Evolutionary conservation across 306 rosid species (phyloP).

Genomic region (Neltuma alba): DNA sequence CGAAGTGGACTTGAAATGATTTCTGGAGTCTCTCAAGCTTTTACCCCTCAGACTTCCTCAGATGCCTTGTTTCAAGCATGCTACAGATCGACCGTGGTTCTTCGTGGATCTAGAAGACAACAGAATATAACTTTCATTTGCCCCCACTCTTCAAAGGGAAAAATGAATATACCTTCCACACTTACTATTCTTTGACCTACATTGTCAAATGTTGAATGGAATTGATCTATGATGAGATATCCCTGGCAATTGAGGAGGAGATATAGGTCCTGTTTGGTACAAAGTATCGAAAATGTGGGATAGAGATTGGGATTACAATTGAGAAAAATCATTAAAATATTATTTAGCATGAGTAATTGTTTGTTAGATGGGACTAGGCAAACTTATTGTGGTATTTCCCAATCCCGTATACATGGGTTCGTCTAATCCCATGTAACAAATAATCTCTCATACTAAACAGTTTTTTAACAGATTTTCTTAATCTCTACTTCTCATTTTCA

Average conservation of each 20-base stretch:
- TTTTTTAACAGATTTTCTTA: no score
- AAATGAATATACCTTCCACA: background rate
- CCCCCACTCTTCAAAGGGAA: background rate
- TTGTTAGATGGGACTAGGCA: no score
- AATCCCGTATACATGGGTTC: no score
- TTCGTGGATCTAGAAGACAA: background rate
- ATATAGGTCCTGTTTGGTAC: no score
- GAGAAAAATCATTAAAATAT: no score
- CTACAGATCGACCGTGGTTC: background rate
- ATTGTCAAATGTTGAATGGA: constrained; percentile 26
- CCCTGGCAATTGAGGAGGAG: background rate
- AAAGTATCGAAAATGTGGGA: no score
- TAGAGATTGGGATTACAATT: no score
- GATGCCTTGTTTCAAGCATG: background rate
- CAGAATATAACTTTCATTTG: background rate
- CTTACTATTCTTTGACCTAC: background rate
- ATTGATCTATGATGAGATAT: background rate
- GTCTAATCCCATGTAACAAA: no score
- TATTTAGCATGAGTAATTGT: background rate
- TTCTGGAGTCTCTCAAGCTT: background rate
- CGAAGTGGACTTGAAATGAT: background rate
- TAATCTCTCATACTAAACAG: no score
- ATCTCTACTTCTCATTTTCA: no score
- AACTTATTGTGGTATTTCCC: no score
- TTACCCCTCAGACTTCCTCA: background rate